Conservation (phyloP, 306 rosid species). For the Albizia julibrissin region DNA sequence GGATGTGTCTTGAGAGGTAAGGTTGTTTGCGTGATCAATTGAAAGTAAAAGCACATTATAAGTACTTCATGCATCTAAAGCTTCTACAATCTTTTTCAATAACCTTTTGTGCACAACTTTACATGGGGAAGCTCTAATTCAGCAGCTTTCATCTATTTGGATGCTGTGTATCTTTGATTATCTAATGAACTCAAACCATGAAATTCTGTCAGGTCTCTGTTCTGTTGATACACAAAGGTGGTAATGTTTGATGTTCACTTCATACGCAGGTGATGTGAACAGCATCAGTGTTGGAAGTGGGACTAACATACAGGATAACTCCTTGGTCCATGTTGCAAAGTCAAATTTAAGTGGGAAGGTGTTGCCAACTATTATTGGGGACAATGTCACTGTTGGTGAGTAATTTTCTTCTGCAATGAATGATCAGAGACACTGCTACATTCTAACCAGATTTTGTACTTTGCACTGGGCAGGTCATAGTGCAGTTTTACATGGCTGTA, state of each 20-base stretch:
- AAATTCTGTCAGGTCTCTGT: not conserved
- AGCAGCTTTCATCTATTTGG: slow-evolving; percentile 21
- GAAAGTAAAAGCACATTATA: not conserved
- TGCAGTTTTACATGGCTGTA: slow-evolving; percentile 91
- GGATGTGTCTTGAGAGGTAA: slow-evolving; percentile 96
- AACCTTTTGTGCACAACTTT: not conserved
- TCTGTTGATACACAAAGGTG: not conserved
- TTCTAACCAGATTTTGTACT: not conserved
- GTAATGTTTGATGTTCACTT: slow-evolving; percentile 1
- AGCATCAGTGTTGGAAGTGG: slow-evolving; percentile 86
- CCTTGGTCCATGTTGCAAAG: slow-evolving; percentile 93
- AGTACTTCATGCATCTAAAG: not conserved
- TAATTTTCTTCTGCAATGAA: slow-evolving; percentile 20
- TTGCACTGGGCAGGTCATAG: slow-evolving; percentile 67
- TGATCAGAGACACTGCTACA: slow-evolving; percentile 18
- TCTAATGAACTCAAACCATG: slow-evolving; percentile 16
- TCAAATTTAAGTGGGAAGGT: slow-evolving; percentile 89
- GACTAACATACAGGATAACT: slow-evolving; percentile 94
- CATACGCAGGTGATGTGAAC: slow-evolving; percentile 78
- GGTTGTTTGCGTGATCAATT: slow-evolving; percentile 8
- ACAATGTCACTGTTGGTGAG: slow-evolving; percentile 93
- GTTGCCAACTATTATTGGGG: slow-evolving; percentile 80
- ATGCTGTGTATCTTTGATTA: slow-evolving; percentile 2
- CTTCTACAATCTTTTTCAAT: slow-evolving; percentile 5
- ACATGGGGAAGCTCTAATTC: not conserved